These are phyloP conservation scores for Pseudocercospora eumusae DNA, from an alignment of 2,329 filamentous ascomycete genomes.

Conservation along the genomic window DNA sequence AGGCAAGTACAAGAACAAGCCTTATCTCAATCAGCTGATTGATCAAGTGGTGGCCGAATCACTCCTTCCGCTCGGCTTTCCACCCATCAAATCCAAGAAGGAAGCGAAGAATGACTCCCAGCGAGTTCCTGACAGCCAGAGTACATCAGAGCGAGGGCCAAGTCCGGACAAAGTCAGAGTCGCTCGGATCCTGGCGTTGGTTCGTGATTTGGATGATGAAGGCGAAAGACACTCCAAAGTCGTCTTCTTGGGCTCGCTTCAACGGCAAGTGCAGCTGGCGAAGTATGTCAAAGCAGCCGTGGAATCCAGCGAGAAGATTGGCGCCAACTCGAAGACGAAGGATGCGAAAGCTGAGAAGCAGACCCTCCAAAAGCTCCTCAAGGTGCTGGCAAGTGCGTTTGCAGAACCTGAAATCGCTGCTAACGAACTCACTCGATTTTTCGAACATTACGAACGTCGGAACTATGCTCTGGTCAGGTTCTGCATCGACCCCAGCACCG, in stretches of 20 bases:
- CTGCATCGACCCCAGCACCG: constrained; percentile 78
- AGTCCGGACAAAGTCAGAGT: constrained; percentile 74
- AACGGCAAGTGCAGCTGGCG: constrained; percentile 72
- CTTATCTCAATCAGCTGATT: constrained; percentile 79
- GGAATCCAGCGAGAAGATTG: constrained; percentile 77
- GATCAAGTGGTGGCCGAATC: constrained; percentile 84
- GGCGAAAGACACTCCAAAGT: constrained; percentile 60
- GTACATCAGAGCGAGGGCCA: constrained; percentile 39
- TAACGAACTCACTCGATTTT: constrained; percentile 83
- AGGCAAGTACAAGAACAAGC: constrained; percentile 85
- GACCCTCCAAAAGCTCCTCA: constrained; percentile 65
- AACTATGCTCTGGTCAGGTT: constrained; percentile 88
- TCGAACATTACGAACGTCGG: constrained; percentile 84
- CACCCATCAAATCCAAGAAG: constrained; percentile 61
- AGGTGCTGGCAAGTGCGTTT: constrained; percentile 71
- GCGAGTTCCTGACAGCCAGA: constrained; percentile 60
- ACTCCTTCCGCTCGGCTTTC: constrained; percentile 85
- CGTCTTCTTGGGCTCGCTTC: constrained; percentile 85
- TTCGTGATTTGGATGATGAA: constrained; percentile 73
- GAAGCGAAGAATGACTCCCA: constrained; percentile 59
- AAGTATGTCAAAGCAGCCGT: constrained; percentile 75
- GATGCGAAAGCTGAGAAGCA: constrained; percentile 69
- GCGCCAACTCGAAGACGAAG: constrained; percentile 65
- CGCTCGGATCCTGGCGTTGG: constrained; percentile 78
- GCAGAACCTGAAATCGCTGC: constrained; percentile 72